Conservation (phyloP, 179 eudicot species). For the Drosera spatulata region DNA sequence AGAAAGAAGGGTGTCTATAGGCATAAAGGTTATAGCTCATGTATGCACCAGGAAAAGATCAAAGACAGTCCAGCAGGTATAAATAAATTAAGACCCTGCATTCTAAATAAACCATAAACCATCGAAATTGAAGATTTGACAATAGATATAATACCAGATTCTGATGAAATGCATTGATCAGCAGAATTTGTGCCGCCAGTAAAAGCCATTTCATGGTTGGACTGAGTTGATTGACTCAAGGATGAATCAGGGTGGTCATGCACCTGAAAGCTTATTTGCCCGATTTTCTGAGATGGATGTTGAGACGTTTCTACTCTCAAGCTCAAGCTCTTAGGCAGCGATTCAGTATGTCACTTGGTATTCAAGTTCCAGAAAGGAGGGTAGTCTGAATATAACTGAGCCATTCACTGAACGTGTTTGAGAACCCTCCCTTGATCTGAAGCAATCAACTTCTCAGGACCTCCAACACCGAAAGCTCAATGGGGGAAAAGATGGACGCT, state of each 20-base stretch:
- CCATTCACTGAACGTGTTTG: constrained; percentile 5
- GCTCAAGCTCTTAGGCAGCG: constrained; percentile 22
- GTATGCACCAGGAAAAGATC: no score
- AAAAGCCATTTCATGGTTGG: no score
- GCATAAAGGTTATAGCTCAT: no score
- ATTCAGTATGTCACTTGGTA: constrained; percentile 13
- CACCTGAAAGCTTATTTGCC: constrained; percentile 17
- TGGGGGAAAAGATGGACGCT: no score
- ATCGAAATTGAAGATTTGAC: no score
- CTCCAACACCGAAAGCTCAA: no score
- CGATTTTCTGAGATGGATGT: constrained; percentile 10
- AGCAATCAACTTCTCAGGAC: no score
- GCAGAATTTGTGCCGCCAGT: constrained; percentile 31
- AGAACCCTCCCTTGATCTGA: no score
- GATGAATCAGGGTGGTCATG: constrained; percentile 20
- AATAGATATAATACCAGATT: constrained; percentile 30
- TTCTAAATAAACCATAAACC: no score
- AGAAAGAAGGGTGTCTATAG: no score
- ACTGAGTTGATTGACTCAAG: constrained; percentile 18
- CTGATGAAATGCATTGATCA: constrained; percentile 54
- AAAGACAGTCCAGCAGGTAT: no score
- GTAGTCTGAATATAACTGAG: constrained; percentile 16
- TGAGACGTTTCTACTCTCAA: constrained; percentile 27
- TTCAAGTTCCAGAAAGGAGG: constrained; percentile 20
- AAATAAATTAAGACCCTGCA: no score